A percentile compares a stretch with the other conserved stretches of the same genome.
phyloP scores from a whole-genome alignment of 2,329 filamentous ascomycete genomes.

The Cercospora citrullina region DNA sequence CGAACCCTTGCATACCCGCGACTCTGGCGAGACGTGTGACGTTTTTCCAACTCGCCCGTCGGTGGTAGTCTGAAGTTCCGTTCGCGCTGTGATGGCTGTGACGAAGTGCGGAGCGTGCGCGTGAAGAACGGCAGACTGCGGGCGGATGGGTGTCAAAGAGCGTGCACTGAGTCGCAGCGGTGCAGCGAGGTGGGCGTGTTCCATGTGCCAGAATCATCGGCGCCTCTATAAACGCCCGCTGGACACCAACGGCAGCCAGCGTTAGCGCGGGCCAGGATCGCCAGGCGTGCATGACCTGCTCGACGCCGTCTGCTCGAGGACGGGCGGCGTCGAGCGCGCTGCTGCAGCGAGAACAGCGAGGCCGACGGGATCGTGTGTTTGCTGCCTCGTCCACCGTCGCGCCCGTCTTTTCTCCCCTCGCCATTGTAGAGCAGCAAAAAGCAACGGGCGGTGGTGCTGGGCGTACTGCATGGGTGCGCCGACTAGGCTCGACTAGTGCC shows the following conservation, averaged over 20 bases:
- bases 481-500: constrained; percentile 3
- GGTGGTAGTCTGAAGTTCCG: background rate
- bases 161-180: background rate
- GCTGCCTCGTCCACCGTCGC: background rate
- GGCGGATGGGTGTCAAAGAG: background rate
- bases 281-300: constrained; percentile 1
- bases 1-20: background rate
- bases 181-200: background rate
- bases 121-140: background rate
- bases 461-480: background rate
- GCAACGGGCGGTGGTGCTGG: background rate
- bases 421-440: background rate
- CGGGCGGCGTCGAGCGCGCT: background rate
- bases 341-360: background rate
- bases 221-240: background rate
- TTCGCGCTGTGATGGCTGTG: background rate
- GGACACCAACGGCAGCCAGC: background rate
- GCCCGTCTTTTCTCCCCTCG: background rate
- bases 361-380: background rate
- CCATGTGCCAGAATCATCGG: background rate
- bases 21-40: constrained; percentile 3
- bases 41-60: background rate
- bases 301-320: background rate
- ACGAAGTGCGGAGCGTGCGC: background rate
- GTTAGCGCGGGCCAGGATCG: background rate